These are phyloP conservation scores for Penicillium samsonianum DNA, from an alignment of 495 filamentous ascomycete genomes.

Conservation along the genomic window DNA sequence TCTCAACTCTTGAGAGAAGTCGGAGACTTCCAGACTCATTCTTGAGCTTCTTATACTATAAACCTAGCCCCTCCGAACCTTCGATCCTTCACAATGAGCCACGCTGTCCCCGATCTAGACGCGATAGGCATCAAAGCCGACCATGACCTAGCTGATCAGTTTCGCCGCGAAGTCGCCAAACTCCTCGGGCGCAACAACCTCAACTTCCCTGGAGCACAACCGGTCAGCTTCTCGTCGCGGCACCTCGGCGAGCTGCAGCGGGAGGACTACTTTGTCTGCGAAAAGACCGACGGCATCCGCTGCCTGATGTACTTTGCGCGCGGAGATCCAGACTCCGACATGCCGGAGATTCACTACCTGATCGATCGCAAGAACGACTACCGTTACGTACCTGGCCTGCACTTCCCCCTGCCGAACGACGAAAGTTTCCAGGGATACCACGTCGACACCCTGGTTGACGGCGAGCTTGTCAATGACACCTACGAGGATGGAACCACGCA, in stretches of 20 bases:
- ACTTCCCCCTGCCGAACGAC: slow-evolving; percentile 72
- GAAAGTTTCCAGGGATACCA: slow-evolving; percentile 65
- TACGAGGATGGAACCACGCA: slow-evolving; percentile 60
- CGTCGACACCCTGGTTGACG: slow-evolving; percentile 80
- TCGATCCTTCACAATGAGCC: slow-evolving; percentile 36
- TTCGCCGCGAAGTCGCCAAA: slow-evolving; percentile 73
- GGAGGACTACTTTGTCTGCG: slow-evolving; percentile 93
- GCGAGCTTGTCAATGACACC: slow-evolving; percentile 85
- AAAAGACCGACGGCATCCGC: slow-evolving; percentile 95
- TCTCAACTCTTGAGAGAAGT: not conserved
- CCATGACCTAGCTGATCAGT: slow-evolving; percentile 52
- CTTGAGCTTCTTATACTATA: not conserved
- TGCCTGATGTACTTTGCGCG: slow-evolving; percentile 86
- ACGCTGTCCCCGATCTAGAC: slow-evolving; percentile 51
- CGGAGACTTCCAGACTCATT: not conserved
- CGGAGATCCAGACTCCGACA: slow-evolving; percentile 48
- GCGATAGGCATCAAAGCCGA: slow-evolving; percentile 63
- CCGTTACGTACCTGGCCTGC: slow-evolving; percentile 74
- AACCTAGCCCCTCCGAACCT: not conserved
- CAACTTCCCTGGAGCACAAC: slow-evolving; percentile 89
- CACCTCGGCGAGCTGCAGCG: slow-evolving; percentile 77
- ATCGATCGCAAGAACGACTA: slow-evolving; percentile 98
- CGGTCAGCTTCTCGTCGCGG: slow-evolving; percentile 79
- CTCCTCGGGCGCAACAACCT: slow-evolving; percentile 67
- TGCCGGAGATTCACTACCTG: slow-evolving; percentile 68